Percentiles rank a stretch among this genome's conserved stretches.
phyloP scores from a whole-genome alignment of 2,329 filamentous ascomycete species.

The Bisporella sp. region DNA sequence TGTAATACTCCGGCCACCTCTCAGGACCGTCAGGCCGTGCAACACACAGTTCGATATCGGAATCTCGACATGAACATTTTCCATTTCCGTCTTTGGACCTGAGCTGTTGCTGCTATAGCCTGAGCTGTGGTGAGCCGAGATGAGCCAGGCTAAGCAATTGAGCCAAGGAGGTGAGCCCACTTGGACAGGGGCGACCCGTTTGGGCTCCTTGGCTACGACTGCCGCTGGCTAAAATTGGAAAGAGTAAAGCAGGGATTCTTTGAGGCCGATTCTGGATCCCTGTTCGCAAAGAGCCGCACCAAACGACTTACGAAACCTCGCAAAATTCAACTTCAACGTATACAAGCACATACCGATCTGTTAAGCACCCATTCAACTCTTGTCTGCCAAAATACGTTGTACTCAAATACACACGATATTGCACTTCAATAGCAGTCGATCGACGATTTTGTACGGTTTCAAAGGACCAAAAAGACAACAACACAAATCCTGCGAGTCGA shows the following conservation, averaged over 20 bases:
- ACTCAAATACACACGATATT: neutral
- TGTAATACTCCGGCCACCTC: neutral
- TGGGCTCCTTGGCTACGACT: neutral
- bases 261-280: constrained; percentile 1
- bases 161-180: neutral
- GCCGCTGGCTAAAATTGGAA: neutral
- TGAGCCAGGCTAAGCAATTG: neutral
- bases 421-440: neutral
- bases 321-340: constrained; percentile 2
- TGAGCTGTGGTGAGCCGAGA: neutral
- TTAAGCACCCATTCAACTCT: neutral
- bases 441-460: neutral
- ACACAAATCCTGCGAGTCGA: neutral
- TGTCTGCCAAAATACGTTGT: neutral
- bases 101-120: neutral
- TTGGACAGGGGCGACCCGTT: neutral
- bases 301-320: neutral
- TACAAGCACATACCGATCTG: neutral
- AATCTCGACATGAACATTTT: neutral
- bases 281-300: constrained; percentile 3
- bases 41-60: neutral
- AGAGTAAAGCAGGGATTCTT: neutral
- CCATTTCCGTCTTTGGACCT: neutral
- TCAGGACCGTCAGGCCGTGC: neutral
- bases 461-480: neutral